phyloP scores from a whole-genome alignment of 2,329 filamentous ascomycete species.

The Leptodontidium sp. region DNA sequence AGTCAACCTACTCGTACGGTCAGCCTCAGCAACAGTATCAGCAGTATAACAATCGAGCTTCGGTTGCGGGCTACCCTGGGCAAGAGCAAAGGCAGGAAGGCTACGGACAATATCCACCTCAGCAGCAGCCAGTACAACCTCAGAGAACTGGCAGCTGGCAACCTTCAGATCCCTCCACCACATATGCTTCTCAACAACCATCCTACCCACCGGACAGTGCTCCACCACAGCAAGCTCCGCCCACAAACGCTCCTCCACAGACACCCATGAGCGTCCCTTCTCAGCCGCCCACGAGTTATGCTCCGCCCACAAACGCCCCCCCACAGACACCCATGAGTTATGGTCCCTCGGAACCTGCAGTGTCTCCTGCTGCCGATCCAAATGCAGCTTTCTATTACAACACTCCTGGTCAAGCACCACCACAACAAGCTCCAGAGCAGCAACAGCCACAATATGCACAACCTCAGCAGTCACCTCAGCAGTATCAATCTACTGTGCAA shows the following conservation, averaged over 20 bases:
- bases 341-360: constrained; percentile 47
- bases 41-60: constrained; percentile 46
- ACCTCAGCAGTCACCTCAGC: constrained; percentile 48
- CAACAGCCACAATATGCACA: constrained; percentile 49
- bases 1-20: constrained; percentile 60
- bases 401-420: constrained; percentile 54
- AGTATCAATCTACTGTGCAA: constrained; percentile 38
- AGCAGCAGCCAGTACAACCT: constrained; percentile 53
- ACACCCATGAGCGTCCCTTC: constrained; percentile 40
- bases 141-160: constrained; percentile 63
- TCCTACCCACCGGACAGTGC: constrained; percentile 38
- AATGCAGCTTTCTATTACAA: constrained; percentile 67
- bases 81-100: constrained; percentile 38
- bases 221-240: constrained; percentile 31
- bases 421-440: constrained; percentile 48
- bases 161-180: constrained; percentile 36
- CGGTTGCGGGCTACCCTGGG: constrained; percentile 37
- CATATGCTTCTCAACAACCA: constrained; percentile 36
- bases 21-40: constrained; percentile 54
- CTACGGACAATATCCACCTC: constrained; percentile 46
- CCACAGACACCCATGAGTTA: constrained; percentile 38
- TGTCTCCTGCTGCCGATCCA: constrained; percentile 56
- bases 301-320: constrained; percentile 37
- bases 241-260: constrained; percentile 36
- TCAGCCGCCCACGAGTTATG: constrained; percentile 48